phyloP scores from a whole-genome alignment of 2,329 filamentous ascomycete species.

The Colletotrichum somersetense region DNA sequence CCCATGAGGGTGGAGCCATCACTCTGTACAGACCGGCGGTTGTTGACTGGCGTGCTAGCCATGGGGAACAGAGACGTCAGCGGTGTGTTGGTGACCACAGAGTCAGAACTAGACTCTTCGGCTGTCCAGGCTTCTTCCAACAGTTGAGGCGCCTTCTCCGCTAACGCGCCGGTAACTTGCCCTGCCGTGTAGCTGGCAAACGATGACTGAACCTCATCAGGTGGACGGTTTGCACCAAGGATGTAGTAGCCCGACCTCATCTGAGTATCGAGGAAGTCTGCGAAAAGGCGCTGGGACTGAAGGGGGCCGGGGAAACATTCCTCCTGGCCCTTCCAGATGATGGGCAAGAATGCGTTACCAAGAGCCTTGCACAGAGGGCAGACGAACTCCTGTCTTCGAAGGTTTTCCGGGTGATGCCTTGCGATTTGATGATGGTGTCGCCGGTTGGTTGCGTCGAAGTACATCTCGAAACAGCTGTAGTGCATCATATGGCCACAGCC shows the following conservation, averaged over 20 bases:
- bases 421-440: constrained; percentile 94
- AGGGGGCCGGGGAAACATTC: constrained; percentile 84
- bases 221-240: constrained; percentile 51
- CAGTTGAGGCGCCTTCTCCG: constrained; percentile 53
- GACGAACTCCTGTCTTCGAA: constrained; percentile 87
- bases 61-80: constrained; percentile 59
- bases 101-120: constrained; percentile 51
- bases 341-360: constrained; percentile 93
- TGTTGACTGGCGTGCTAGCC: constrained; percentile 52
- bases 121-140: constrained; percentile 57
- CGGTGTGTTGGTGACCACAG: constrained; percentile 54
- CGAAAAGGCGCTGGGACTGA: constrained; percentile 70
- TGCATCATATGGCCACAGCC: constrained; percentile 99
- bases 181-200: constrained; percentile 56
- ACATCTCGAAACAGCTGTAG: constrained; percentile 93
- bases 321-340: constrained; percentile 94
- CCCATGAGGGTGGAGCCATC: constrained; percentile 56
- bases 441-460: constrained; percentile 84
- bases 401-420: constrained; percentile 88
- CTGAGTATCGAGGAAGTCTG: constrained; percentile 75
- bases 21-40: constrained; percentile 49
- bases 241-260: constrained; percentile 61
- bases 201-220: constrained; percentile 50
- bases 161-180: constrained; percentile 56
- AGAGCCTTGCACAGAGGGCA: constrained; percentile 97